Conservation (phyloP, 257 asterid species). For the Ballota nigra region DNA sequence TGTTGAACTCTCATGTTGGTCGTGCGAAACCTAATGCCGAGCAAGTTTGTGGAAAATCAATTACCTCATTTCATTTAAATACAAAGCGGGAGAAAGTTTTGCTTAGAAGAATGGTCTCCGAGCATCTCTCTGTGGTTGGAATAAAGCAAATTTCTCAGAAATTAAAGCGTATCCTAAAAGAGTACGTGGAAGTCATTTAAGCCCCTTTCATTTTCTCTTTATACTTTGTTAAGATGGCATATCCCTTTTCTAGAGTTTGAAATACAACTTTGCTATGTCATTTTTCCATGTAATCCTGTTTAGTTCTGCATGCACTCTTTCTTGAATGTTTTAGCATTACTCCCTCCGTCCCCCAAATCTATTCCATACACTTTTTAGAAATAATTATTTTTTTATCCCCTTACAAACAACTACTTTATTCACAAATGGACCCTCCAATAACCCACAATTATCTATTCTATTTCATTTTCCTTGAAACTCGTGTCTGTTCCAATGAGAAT, state of each 20-base stretch:
- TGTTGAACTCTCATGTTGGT: conserved; percentile 37
- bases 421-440: too few relatives aligned
- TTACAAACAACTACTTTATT: too few relatives aligned
- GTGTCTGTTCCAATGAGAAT: too few relatives aligned
- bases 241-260: background rate
- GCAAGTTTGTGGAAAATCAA: conserved; percentile 33
- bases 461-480: too few relatives aligned
- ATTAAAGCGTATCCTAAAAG: conserved; percentile 58
- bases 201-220: background rate
- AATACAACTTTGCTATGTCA: background rate
- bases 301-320: conserved; percentile 7
- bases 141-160: conserved; percentile 46
- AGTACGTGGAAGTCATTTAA: conserved; percentile 43
- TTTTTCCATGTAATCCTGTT: background rate
- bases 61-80: conserved; percentile 37
- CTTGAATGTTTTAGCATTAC: background rate
- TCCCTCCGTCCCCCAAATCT: too few relatives aligned
- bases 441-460: too few relatives aligned
- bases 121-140: conserved; percentile 39
- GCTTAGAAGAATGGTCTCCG: conserved; percentile 30
- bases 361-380: too few relatives aligned
- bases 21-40: conserved; percentile 31
- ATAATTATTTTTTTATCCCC: too few relatives aligned
- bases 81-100: conserved; percentile 23
- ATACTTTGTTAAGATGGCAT: background rate